Evolutionary conservation across 1,284 basidiomycete genomes (phyloP).

Genomic region (Thelephora terrestris): DNA sequence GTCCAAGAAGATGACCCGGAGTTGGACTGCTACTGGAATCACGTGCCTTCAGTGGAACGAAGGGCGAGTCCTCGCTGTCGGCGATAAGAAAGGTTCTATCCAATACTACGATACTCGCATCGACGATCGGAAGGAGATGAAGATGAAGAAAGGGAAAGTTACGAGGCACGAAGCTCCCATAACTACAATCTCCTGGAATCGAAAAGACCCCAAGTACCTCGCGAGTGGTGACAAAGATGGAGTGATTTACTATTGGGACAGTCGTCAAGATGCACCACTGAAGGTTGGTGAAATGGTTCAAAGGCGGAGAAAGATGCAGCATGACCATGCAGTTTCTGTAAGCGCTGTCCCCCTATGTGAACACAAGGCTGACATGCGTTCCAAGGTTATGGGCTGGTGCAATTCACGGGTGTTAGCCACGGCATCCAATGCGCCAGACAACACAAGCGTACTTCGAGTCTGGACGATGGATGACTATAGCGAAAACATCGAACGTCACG

Average conservation of each 20-base stretch:
- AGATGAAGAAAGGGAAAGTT: slow-evolving; percentile 38
- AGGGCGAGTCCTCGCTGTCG: slow-evolving; percentile 35
- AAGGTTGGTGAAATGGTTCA: slow-evolving; percentile 46
- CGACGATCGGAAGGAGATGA: slow-evolving; percentile 34
- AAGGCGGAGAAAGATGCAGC: slow-evolving; percentile 36
- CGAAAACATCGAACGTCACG: slow-evolving; percentile 49
- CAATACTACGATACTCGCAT: slow-evolving; percentile 44
- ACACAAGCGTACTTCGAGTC: slow-evolving; percentile 63
- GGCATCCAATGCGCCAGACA: slow-evolving; percentile 62
- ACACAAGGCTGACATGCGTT: neutral
- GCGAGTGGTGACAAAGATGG: slow-evolving; percentile 46
- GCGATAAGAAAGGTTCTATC: slow-evolving; percentile 37
- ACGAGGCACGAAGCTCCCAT: slow-evolving; percentile 42
- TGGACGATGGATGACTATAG: slow-evolving; percentile 48
- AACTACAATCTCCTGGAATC: slow-evolving; percentile 37
- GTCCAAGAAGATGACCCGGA: slow-evolving; percentile 32
- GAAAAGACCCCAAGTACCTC: slow-evolving; percentile 32
- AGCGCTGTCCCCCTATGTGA: slow-evolving; percentile 3
- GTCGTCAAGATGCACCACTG: slow-evolving; percentile 33
- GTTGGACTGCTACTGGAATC: slow-evolving; percentile 35
- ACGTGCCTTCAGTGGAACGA: slow-evolving; percentile 37
- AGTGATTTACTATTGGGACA: slow-evolving; percentile 43
- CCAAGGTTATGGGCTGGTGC: slow-evolving; percentile 82
- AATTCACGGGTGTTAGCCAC: slow-evolving; percentile 88
- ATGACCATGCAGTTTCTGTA: slow-evolving; percentile 20